Conservation (phyloP, 2,329 filamentous ascomycete genomes). For the Pseudogymnoascus sp. region DNA sequence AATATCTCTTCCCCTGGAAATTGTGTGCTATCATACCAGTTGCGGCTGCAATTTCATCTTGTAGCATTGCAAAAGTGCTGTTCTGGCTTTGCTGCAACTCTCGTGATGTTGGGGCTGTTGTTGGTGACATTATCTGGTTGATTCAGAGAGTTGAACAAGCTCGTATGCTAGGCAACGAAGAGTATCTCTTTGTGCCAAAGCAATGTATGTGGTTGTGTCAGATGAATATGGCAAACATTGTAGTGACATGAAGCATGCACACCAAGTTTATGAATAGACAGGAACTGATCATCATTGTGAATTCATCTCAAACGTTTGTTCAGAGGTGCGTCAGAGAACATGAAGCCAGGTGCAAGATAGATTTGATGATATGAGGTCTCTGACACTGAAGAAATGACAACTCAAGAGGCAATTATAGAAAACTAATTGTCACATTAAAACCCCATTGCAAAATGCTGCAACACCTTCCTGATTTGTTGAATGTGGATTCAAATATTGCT, state of each 20-base stretch:
- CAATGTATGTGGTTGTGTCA: not conserved
- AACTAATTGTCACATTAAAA: too few species aligned
- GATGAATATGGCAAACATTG: not conserved
- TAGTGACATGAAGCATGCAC: not conserved
- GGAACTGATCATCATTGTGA: not conserved
- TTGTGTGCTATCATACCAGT: not conserved
- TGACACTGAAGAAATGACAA: not conserved
- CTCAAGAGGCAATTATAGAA: not conserved
- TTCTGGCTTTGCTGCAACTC: not conserved
- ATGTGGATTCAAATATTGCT: not conserved
- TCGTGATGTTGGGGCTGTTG: not conserved
- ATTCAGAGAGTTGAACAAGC: not conserved
- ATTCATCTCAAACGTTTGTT: not conserved
- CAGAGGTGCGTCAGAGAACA: not conserved
- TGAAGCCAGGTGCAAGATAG: not conserved
- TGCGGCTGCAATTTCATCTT: not conserved
- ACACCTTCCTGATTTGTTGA: not conserved
- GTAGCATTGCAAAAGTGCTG: not conserved
- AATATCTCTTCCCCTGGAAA: not conserved
- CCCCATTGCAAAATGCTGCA: not conserved
- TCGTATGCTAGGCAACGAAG: not conserved
- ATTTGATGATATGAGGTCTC: not conserved
- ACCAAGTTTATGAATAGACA: not conserved
- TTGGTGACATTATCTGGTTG: not conserved
- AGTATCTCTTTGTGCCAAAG: not conserved